phyloP scores from a whole-genome alignment of 768 basidiomycete genomes.

The Mycena floridula region DNA sequence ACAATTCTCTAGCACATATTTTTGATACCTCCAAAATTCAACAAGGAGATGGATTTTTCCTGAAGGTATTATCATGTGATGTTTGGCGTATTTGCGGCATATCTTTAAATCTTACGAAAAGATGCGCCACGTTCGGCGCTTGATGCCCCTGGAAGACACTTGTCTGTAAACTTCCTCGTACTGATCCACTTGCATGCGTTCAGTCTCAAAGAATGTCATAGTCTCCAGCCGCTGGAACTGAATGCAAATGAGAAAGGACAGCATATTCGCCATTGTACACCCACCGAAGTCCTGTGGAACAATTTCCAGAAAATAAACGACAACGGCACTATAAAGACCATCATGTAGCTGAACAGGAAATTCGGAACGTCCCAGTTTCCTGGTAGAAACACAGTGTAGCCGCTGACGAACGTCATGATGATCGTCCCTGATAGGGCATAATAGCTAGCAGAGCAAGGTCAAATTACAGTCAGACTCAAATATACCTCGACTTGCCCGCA shows the following conservation, averaged over 20 bases:
- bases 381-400: slow-evolving; percentile 47
- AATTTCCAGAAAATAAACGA: slow-evolving; percentile 43
- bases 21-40: too few species aligned
- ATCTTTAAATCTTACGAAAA: too few species aligned
- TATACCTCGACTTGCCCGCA: slow-evolving; percentile 26
- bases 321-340: slow-evolving; percentile 35
- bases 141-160: too few species aligned
- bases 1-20: too few species aligned
- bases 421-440: slow-evolving; percentile 38
- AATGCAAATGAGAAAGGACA: too few species aligned
- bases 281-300: slow-evolving; percentile 31
- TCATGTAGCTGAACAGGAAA: slow-evolving; percentile 45
- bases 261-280: too few species aligned
- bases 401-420: slow-evolving; percentile 41
- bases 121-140: too few species aligned
- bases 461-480: not conserved
- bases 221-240: slow-evolving; percentile 35
- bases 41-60: too few species aligned
- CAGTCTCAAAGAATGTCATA: slow-evolving; percentile 39
- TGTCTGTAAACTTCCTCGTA: too few species aligned
- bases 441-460: slow-evolving; percentile 18
- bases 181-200: slow-evolving; percentile 34
- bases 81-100: too few species aligned
- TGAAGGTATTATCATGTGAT: too few species aligned
- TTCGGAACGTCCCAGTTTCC: slow-evolving; percentile 41